Percentiles rank a stretch among this genome's conserved stretches.
These are phyloP conservation scores for Phytophthora syringae DNA, from an alignment of 352 stramenopile species.

Conservation along the genomic window DNA sequence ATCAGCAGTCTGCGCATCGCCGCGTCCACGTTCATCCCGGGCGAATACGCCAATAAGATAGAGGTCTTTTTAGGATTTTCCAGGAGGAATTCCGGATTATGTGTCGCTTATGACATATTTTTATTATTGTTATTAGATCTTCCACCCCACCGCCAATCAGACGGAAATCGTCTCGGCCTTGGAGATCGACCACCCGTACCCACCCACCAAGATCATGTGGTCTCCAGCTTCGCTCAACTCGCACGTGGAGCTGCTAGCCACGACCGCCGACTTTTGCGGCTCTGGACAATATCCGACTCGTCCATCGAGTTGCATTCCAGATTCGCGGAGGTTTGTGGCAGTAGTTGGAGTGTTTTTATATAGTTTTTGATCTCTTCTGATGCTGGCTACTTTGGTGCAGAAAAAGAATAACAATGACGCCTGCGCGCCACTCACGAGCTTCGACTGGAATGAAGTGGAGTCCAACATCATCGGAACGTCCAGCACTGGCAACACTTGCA, in stretches of 20 bases:
- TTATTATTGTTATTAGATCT: slow-evolving; percentile 50
- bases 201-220: slow-evolving; percentile 90
- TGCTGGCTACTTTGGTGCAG: slow-evolving; percentile 17
- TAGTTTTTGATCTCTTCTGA: neutral
- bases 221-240: slow-evolving; percentile 60
- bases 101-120: slow-evolving; percentile 1
- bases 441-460: slow-evolving; percentile 99
- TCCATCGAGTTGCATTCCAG: slow-evolving; percentile 79
- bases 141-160: slow-evolving; percentile 61
- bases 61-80: slow-evolving; percentile 54
- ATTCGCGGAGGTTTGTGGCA: slow-evolving; percentile 63
- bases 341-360: too few species aligned
- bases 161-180: slow-evolving; percentile 64
- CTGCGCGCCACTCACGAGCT: slow-evolving; percentile 97
- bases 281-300: slow-evolving; percentile 80
- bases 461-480: slow-evolving; percentile 96
- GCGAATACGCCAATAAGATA: slow-evolving; percentile 91
- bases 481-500: slow-evolving; percentile 98
- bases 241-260: slow-evolving; percentile 75
- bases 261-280: slow-evolving; percentile 85
- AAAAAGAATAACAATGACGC: slow-evolving; percentile 82
- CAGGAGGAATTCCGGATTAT: neutral
- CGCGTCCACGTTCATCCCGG: slow-evolving; percentile 79
- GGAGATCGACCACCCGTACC: slow-evolving; percentile 88
- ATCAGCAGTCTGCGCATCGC: slow-evolving; percentile 68